Percentiles rank a stretch among this genome's conserved stretches.
These are phyloP conservation scores for Gossypium sturtianum DNA, from an alignment of 345 rosid genomes.

Conservation along the genomic window DNA sequence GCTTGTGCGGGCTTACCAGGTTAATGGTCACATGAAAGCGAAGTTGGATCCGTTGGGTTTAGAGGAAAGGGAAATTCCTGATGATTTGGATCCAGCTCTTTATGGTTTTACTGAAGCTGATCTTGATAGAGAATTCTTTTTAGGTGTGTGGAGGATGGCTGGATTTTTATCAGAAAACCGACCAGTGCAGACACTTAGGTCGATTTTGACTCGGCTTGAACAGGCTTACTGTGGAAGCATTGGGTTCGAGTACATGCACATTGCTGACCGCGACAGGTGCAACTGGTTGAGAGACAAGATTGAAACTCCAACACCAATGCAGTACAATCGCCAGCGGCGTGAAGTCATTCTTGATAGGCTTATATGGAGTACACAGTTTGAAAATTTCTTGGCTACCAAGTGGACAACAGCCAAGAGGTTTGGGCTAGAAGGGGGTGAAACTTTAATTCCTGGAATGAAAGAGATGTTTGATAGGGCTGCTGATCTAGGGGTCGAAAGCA, in stretches of 20 bases:
- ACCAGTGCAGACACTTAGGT: conserved; percentile 73
- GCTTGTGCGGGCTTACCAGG: conserved; percentile 80
- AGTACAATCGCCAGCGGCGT: conserved; percentile 61
- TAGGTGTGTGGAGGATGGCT: conserved; percentile 76
- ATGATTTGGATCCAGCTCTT: conserved; percentile 55
- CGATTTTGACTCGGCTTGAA: conserved; percentile 67
- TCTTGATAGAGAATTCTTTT: conserved; percentile 69
- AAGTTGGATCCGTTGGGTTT: conserved; percentile 68
- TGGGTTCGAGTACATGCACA: conserved; percentile 81
- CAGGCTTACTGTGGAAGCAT: conserved; percentile 81
- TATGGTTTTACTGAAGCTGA: conserved; percentile 69
- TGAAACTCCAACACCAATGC: conserved; percentile 66
- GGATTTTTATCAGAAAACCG: conserved; percentile 82
- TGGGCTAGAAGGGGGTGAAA: conserved; percentile 92
- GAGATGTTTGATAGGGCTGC: conserved; percentile 81
- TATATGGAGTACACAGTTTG: conserved; percentile 79
- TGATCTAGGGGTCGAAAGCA: conserved; percentile 78
- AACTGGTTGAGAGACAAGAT: conserved; percentile 86
- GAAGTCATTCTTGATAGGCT: conserved; percentile 77
- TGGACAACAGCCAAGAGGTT: conserved; percentile 86
- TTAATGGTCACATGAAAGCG: conserved; percentile 84
- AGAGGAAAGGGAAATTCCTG: conserved; percentile 64
- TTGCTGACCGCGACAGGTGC: conserved; percentile 68
- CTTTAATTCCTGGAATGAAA: conserved; percentile 81
- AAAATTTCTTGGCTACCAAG: conserved; percentile 79